phyloP scores from a whole-genome alignment of 192 early-diverging fungal genomes.

The Glomus cerebriforme region DNA sequence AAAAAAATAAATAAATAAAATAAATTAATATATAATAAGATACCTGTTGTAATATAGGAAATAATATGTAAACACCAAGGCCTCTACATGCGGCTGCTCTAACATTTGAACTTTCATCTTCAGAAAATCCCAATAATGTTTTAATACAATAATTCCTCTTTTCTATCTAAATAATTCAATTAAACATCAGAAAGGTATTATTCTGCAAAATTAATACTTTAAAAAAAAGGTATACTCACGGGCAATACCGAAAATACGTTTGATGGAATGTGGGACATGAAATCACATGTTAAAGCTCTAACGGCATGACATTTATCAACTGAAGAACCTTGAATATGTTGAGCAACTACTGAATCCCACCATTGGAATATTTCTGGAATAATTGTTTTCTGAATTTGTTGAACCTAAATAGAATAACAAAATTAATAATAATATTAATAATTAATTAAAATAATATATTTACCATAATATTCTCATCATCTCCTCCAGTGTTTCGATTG shows the following conservation, averaged over 20 bases:
- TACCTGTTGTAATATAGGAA: slow-evolving; percentile 57
- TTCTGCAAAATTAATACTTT: background rate
- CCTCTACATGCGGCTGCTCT: slow-evolving; percentile 65
- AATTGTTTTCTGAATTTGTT: background rate
- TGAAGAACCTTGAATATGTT: slow-evolving; percentile 48
- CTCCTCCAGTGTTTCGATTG: background rate
- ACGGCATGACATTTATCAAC: slow-evolving; percentile 39
- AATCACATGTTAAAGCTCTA: slow-evolving; percentile 51
- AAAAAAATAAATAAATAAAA: background rate
- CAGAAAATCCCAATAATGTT: slow-evolving; percentile 44
- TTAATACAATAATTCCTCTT: slow-evolving; percentile 34
- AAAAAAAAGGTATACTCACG: slow-evolving; percentile 35
- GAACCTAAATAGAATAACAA: slow-evolving; percentile 6
- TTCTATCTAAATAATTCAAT: slow-evolving; percentile 6
- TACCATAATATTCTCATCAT: background rate
- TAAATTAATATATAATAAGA: background rate
- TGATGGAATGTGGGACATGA: slow-evolving; percentile 45
- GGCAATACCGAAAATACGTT: slow-evolving; percentile 44
- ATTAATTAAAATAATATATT: background rate
- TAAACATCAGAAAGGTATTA: background rate
- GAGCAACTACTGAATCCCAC: slow-evolving; percentile 47
- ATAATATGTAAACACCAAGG: slow-evolving; percentile 65
- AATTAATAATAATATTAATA: background rate
- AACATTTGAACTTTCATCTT: slow-evolving; percentile 59
- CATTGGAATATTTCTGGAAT: slow-evolving; percentile 32